phyloP scores from a whole-genome alignment of 2,329 filamentous ascomycete species.

The Ceratocystis huliohia region DNA sequence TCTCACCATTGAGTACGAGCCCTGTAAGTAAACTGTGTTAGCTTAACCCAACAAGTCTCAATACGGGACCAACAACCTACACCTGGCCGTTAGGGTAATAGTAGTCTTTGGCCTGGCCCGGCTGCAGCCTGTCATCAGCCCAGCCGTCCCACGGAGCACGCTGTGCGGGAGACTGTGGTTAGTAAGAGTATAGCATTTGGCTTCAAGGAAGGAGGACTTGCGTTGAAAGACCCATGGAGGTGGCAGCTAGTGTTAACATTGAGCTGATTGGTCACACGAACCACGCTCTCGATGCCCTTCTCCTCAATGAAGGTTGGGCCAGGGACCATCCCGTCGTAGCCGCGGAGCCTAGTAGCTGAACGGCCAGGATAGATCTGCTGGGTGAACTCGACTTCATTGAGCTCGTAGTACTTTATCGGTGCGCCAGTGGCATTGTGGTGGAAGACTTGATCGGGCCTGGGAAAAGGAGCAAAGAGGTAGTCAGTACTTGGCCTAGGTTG shows the following conservation, averaged over 20 bases:
- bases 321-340: slow-evolving; percentile 43
- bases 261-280: slow-evolving; percentile 41
- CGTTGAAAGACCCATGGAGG: slow-evolving; percentile 41
- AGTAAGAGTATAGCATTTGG: background rate
- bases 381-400: slow-evolving; percentile 27
- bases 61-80: slow-evolving; percentile 6
- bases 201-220: slow-evolving; percentile 3
- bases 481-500: too few species aligned
- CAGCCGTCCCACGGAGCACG: slow-evolving; percentile 36
- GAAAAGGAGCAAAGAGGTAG: background rate
- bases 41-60: background rate
- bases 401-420: slow-evolving; percentile 30
- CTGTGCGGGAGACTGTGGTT: background rate
- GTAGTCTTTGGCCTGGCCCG: slow-evolving; percentile 47
- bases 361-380: slow-evolving; percentile 31
- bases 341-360: slow-evolving; percentile 27
- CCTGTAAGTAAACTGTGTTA: slow-evolving; percentile 22
- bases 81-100: slow-evolving; percentile 46
- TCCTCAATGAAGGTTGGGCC: slow-evolving; percentile 41
- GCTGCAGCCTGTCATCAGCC: slow-evolving; percentile 39
- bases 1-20: slow-evolving; percentile 39
- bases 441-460: slow-evolving; percentile 25
- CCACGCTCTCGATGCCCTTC: slow-evolving; percentile 38
- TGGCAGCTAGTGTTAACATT: slow-evolving; percentile 36
- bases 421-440: slow-evolving; percentile 29